phyloP scores from a whole-genome alignment of 2,329 filamentous ascomycete genomes.

The Alternaria rosae region DNA sequence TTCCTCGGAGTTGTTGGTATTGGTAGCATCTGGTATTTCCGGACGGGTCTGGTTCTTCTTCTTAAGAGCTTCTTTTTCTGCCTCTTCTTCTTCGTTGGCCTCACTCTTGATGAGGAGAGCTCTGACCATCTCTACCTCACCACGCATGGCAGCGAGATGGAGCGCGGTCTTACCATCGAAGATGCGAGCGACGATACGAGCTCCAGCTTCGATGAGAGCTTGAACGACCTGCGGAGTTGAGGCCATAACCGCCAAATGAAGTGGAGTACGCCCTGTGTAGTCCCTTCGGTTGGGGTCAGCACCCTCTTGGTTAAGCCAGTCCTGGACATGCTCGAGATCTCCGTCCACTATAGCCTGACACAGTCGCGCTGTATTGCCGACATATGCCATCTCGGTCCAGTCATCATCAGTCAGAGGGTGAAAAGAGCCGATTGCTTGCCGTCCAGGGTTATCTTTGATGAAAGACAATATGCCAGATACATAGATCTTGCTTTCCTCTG shows the following conservation, averaged over 20 bases:
- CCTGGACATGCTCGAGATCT: conserved; percentile 72
- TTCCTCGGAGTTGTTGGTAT: not conserved
- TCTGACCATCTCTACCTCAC: conserved; percentile 72
- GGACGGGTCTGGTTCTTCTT: conserved; percentile 12
- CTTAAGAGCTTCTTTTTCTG: conserved; percentile 60
- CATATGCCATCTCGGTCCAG: conserved; percentile 91
- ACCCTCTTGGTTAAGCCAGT: conserved; percentile 72
- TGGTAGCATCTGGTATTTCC: not conserved
- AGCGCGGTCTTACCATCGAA: conserved; percentile 82
- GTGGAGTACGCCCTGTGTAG: conserved; percentile 70
- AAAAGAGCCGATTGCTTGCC: conserved; percentile 76
- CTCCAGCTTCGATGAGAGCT: conserved; percentile 73
- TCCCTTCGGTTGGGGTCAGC: conserved; percentile 74
- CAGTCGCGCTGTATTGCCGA: conserved; percentile 77
- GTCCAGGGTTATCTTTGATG: conserved; percentile 80
- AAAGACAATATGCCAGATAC: conserved; percentile 78
- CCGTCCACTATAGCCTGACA: conserved; percentile 83
- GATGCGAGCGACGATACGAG: conserved; percentile 75
- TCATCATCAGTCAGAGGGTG: conserved; percentile 82
- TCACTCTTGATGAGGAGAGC: conserved; percentile 77
- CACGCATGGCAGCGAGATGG: conserved; percentile 79
- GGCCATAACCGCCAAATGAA: conserved; percentile 76
- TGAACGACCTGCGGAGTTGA: conserved; percentile 76
- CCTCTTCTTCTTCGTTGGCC: conserved; percentile 73
- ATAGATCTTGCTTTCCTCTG: conserved; percentile 77